phyloP scores from a whole-genome alignment of 139 green algal genomes.

The Coccomyxa sp. region DNA sequence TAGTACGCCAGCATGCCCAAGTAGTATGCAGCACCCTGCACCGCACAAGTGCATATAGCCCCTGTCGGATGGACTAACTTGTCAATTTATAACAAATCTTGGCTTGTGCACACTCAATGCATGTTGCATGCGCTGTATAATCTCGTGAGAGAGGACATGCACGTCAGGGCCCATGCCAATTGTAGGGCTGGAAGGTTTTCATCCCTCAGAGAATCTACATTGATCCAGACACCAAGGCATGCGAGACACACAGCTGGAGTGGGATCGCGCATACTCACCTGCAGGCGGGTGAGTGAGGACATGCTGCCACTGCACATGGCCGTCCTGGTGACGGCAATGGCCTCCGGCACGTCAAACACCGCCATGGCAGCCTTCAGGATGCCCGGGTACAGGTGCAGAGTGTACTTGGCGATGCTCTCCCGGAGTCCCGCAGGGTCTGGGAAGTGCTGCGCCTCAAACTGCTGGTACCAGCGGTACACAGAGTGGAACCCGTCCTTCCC shows the following conservation, averaged over 20 bases:
- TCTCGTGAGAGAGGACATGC: no score
- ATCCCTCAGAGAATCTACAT: no score
- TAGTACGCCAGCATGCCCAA: constrained; percentile 81
- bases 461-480: constrained; percentile 75
- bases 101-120: no score
- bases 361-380: constrained; percentile 70
- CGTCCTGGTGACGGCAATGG: constrained; percentile 66
- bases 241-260: no score
- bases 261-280: no score
- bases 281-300: constrained; percentile 53
- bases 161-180: no score
- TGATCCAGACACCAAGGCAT: no score
- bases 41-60: no score
- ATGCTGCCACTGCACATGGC: constrained; percentile 49
- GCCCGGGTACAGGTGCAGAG: constrained; percentile 67
- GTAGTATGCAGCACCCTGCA: constrained; percentile 73
- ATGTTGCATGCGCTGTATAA: no score
- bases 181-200: no score
- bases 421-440: constrained; percentile 77
- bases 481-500: constrained; percentile 66
- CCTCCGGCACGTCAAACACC: constrained; percentile 78
- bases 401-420: constrained; percentile 37
- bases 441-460: constrained; percentile 73
- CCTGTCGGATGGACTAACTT: no score
- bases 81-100: no score